A percentile compares a stretch with the other conserved stretches of the same genome.
These are phyloP conservation scores for Hawksworthiomyces lignivorus DNA, from an alignment of 2,329 filamentous ascomycete genomes.

Conservation along the genomic window DNA sequence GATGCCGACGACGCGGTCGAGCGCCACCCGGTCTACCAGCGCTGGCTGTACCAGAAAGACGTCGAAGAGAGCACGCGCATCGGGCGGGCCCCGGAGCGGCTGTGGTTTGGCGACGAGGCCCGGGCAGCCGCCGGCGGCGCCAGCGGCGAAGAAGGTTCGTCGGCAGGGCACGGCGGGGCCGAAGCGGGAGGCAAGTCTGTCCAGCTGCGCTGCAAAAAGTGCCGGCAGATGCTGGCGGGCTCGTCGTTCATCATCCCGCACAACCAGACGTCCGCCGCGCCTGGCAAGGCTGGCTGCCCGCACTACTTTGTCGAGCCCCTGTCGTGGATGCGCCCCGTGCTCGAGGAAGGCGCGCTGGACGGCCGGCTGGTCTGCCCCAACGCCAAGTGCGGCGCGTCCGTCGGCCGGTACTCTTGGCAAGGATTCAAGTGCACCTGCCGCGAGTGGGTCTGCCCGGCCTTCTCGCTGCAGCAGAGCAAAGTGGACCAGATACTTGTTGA, in stretches of 20 bases:
- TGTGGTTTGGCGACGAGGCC: slow-evolving; percentile 73
- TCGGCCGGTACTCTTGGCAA: slow-evolving; percentile 95
- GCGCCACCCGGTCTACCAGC: slow-evolving; percentile 68
- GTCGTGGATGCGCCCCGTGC: slow-evolving; percentile 84
- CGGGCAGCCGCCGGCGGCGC: slow-evolving; percentile 31
- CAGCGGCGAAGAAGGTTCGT: too few species aligned
- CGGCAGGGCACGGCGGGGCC: too few species aligned
- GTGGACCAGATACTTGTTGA: slow-evolving; percentile 58
- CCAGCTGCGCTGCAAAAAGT: slow-evolving; percentile 84
- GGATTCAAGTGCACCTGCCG: slow-evolving; percentile 88
- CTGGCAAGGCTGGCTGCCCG: slow-evolving; percentile 46
- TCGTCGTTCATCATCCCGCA: slow-evolving; percentile 60
- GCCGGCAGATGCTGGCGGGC: slow-evolving; percentile 58
- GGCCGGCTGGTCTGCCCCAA: slow-evolving; percentile 81
- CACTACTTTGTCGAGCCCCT: slow-evolving; percentile 90
- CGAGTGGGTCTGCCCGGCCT: slow-evolving; percentile 83
- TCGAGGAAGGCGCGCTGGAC: slow-evolving; percentile 74
- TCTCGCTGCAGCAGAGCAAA: slow-evolving; percentile 73
- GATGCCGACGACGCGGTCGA: slow-evolving; percentile 47
- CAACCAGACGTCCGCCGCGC: slow-evolving; percentile 22
- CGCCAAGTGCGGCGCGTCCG: slow-evolving; percentile 65
- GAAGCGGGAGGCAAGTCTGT: too few species aligned
- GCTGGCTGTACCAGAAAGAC: slow-evolving; percentile 52
- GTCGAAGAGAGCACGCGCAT: slow-evolving; percentile 55
- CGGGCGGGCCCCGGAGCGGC: slow-evolving; percentile 71